phyloP scores from a whole-genome alignment of 2,329 filamentous ascomycete species.

The Trichoderma semiorbis region DNA sequence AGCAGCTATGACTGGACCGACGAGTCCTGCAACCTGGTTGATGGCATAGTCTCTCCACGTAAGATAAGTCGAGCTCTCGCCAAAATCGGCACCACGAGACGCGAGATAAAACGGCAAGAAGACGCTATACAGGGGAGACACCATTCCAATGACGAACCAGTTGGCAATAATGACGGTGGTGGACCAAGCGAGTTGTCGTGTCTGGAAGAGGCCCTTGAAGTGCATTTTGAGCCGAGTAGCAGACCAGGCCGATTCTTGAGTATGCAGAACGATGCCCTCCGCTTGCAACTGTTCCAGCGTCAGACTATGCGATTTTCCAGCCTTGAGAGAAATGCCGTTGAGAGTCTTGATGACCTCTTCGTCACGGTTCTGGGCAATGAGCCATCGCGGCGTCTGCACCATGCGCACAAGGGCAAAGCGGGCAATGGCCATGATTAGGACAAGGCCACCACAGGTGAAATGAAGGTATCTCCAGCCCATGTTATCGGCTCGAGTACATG shows the following conservation, averaged over 20 bases:
- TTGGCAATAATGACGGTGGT: slow-evolving; percentile 15
- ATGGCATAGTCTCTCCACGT: slow-evolving; percentile 21
- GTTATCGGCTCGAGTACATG: slow-evolving; percentile 12
- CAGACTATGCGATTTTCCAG: background rate
- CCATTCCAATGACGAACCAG: slow-evolving; percentile 21
- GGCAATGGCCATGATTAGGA: slow-evolving; percentile 16
- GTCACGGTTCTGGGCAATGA: slow-evolving; percentile 18
- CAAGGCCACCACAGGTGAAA: slow-evolving; percentile 13
- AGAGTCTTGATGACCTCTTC: slow-evolving; percentile 17
- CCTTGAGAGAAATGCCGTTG: slow-evolving; percentile 16
- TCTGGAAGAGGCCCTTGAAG: slow-evolving; percentile 20
- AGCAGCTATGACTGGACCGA: slow-evolving; percentile 13
- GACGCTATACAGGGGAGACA: slow-evolving; percentile 14
- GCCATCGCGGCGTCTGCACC: slow-evolving; percentile 19
- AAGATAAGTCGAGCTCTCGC: slow-evolving; percentile 14
- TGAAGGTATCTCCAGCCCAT: slow-evolving; percentile 21
- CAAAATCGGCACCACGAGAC: slow-evolving; percentile 12
- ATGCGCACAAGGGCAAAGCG: slow-evolving; percentile 13
- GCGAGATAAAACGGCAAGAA: slow-evolving; percentile 16
- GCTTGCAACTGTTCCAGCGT: slow-evolving; percentile 16
- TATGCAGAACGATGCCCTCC: slow-evolving; percentile 18
- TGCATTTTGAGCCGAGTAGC: slow-evolving; percentile 15
- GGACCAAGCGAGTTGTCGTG: slow-evolving; percentile 14
- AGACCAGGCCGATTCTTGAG: slow-evolving; percentile 18
- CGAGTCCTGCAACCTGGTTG: slow-evolving; percentile 16